These are phyloP conservation scores for Ricinus communis DNA, from an alignment of 345 rosid genomes.

Conservation along the genomic window DNA sequence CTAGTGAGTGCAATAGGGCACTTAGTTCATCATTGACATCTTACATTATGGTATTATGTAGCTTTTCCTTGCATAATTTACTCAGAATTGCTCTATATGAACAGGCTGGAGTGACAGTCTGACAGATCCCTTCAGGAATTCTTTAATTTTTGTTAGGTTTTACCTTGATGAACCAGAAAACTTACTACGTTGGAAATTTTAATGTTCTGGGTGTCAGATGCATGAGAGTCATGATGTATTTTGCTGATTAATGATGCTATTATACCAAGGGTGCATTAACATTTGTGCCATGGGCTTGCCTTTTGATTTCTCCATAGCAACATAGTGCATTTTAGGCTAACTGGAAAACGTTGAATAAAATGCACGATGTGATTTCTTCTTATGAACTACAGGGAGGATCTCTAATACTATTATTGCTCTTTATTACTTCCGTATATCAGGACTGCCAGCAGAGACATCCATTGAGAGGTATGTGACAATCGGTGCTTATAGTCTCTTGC, in stretches of 20 bases:
- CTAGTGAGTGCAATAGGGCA: background rate
- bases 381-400: background rate
- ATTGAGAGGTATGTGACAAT: constrained; percentile 88
- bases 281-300: background rate
- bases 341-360: background rate
- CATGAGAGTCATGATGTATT: background rate
- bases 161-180: background rate
- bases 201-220: background rate
- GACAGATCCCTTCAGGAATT: background rate
- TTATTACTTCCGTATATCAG: constrained; percentile 36
- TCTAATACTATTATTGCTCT: background rate
- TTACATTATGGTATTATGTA: background rate
- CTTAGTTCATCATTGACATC: background rate
- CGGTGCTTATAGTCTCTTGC: constrained; percentile 80
- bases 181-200: background rate
- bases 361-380: background rate
- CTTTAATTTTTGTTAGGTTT: background rate
- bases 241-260: background rate
- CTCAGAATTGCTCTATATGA: background rate
- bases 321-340: background rate
- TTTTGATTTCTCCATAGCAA: background rate
- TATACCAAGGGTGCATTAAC: too few species aligned
- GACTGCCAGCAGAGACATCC: constrained; percentile 86
- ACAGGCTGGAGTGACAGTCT: background rate
- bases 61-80: background rate